A percentile compares a stretch with the other conserved stretches of the same genome.
These are phyloP conservation scores for Suaeda aralocaspica DNA, from an alignment of 148 eudicot genomes.

Conservation along the genomic window DNA sequence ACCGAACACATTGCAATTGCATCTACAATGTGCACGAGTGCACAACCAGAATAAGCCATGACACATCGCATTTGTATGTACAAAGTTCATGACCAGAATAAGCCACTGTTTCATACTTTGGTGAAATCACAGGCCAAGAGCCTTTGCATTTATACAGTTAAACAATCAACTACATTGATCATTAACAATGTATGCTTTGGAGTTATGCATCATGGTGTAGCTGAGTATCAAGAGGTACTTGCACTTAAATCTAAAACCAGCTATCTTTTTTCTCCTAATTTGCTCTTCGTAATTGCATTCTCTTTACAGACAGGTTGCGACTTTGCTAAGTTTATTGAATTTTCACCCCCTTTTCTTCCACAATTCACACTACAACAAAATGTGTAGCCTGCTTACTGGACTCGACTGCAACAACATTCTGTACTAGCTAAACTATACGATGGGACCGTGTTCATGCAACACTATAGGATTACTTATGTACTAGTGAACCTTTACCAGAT, in stretches of 20 bases:
- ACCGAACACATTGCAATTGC: too few species aligned
- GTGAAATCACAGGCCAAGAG: too few species aligned
- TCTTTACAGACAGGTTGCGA: neutral
- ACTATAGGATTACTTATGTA: neutral
- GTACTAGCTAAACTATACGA: too few species aligned
- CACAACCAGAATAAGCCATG: too few species aligned
- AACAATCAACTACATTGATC: neutral
- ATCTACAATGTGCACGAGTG: too few species aligned
- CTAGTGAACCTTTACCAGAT: slow-evolving; percentile 15
- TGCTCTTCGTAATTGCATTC: neutral
- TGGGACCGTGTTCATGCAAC: slow-evolving; percentile 1
- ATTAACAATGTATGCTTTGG: neutral
- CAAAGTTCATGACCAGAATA: too few species aligned
- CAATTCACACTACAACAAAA: slow-evolving; percentile 4
- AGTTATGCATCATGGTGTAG: neutral
- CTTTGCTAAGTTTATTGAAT: neutral
- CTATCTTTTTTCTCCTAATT: neutral
- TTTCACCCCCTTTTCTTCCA: neutral
- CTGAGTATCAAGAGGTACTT: slow-evolving; percentile 1
- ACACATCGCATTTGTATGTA: too few species aligned
- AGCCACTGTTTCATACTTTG: too few species aligned
- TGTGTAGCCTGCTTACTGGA: neutral
- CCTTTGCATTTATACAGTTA: too few species aligned
- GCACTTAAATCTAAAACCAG: neutral
- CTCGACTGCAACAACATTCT: too few species aligned